Conservation (phyloP, 2,329 filamentous ascomycete species). For the Berkeleyomyces rouxiae region DNA sequence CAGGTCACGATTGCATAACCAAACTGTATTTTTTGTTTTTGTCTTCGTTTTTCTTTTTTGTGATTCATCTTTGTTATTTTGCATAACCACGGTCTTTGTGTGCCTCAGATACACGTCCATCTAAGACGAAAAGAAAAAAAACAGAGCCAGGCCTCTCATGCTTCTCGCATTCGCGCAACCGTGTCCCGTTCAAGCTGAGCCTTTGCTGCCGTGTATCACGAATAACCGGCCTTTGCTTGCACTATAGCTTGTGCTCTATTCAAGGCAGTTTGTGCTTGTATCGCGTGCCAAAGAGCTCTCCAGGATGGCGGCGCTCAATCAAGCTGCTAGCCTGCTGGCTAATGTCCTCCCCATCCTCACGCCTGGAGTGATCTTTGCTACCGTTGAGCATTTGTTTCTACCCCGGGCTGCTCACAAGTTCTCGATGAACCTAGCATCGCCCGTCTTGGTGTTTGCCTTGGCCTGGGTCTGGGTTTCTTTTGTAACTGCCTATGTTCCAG, state of each 20-base stretch:
- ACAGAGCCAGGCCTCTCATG: neutral
- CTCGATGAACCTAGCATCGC: neutral
- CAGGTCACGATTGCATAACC: too few species aligned
- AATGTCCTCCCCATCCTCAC: neutral
- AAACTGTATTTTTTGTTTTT: too few species aligned
- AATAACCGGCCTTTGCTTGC: too few species aligned
- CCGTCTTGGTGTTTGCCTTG: constrained; percentile 17
- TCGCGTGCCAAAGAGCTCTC: neutral
- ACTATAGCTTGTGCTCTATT: too few species aligned
- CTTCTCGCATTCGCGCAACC: neutral
- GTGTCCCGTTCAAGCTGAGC: neutral
- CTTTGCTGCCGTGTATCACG: neutral
- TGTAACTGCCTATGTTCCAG: constrained; percentile 27
- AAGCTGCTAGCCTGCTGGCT: neutral
- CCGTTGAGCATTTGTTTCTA: constrained; percentile 13
- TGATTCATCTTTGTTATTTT: too few species aligned
- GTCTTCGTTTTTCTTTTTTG: too few species aligned
- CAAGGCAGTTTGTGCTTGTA: too few species aligned
- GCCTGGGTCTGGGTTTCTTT: constrained; percentile 24
- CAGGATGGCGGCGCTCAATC: neutral
- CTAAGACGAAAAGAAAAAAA: too few species aligned
- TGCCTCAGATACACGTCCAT: too few species aligned
- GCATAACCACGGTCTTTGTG: too few species aligned
- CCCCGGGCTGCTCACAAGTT: neutral
- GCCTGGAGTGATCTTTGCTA: neutral